Evolutionary conservation across 1,284 basidiomycete genomes (phyloP).

Genomic region (Leccinum colubrinum): DNA sequence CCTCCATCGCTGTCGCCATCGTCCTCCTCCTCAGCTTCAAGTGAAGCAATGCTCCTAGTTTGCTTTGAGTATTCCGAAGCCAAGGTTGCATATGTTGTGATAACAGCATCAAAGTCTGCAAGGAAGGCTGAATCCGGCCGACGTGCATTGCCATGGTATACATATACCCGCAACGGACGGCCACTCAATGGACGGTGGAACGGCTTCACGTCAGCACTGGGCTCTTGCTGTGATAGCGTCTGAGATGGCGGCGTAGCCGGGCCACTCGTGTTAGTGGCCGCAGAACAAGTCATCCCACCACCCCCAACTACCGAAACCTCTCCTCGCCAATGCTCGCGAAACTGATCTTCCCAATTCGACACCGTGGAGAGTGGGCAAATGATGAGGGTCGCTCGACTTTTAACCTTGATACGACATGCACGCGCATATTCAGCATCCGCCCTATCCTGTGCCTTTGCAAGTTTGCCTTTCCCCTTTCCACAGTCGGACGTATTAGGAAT

Average conservation of each 20-base stretch:
- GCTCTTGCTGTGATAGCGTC: constrained; percentile 35
- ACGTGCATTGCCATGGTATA: constrained; percentile 95
- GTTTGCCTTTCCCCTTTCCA: constrained; percentile 62
- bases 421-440: constrained; percentile 67
- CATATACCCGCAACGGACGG: constrained; percentile 77
- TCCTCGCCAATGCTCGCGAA: constrained; percentile 92
- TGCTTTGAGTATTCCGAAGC: constrained; percentile 96
- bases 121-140: constrained; percentile 82
- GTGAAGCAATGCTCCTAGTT: constrained; percentile 54
- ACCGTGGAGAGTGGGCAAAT: constrained; percentile 97
- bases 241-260: constrained; percentile 22
- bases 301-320: constrained; percentile 83
- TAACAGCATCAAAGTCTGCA: constrained; percentile 94
- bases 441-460: constrained; percentile 61
- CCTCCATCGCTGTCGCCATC: constrained; percentile 66
- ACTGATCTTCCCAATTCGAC: constrained; percentile 98
- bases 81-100: constrained; percentile 96
- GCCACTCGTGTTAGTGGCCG: constrained; percentile 25
- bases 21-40: constrained; percentile 66
- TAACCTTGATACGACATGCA: constrained; percentile 70
- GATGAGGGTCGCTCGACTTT: constrained; percentile 91
- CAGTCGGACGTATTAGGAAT: constrained; percentile 61
- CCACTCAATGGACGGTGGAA: constrained; percentile 43
- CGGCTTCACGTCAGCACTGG: constrained; percentile 36
- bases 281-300: constrained; percentile 39